phyloP scores from a whole-genome alignment of 371 early-diverging fungal species.

The Mucor ambiguus region DNA sequence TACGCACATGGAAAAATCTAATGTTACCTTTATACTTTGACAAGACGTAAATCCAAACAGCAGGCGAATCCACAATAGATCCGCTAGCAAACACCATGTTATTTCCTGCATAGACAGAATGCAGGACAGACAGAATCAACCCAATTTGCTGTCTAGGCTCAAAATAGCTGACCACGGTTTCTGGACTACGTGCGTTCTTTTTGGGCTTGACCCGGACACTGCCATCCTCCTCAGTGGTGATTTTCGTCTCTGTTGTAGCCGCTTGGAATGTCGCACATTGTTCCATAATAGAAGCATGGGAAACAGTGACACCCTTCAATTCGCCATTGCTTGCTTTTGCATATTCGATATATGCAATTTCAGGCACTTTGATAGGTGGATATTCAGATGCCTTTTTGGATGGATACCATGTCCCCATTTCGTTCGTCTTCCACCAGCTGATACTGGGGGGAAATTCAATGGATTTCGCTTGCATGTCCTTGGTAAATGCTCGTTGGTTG shows the following conservation, averaged over 20 bases:
- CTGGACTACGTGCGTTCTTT: conserved; percentile 19
- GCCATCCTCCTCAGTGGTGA: not conserved
- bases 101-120: conserved; percentile 74
- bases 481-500: conserved; percentile 70
- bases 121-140: conserved; percentile 66
- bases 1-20: not conserved
- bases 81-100: conserved; percentile 68
- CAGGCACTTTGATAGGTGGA: conserved; percentile 47
- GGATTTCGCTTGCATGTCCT: conserved; percentile 63
- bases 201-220: conserved; percentile 18
- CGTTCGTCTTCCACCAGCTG: conserved; percentile 80
- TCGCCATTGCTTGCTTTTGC: conserved; percentile 83
- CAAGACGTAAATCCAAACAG: conserved; percentile 71
- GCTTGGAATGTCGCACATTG: conserved; percentile 59
- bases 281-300: conserved; percentile 76
- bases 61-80: conserved; percentile 63
- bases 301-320: conserved; percentile 82
- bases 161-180: conserved; percentile 65
- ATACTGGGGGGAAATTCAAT: conserved; percentile 67
- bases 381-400: conserved; percentile 53
- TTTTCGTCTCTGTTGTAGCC: conserved; percentile 27
- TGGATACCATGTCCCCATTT: conserved; percentile 64
- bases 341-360: conserved; percentile 88
- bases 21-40: conserved; percentile 57
- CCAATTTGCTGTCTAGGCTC: conserved; percentile 89